These are phyloP conservation scores for Penicillium bovifimosum DNA, from an alignment of 495 filamentous ascomycete species.

Conservation along the genomic window DNA sequence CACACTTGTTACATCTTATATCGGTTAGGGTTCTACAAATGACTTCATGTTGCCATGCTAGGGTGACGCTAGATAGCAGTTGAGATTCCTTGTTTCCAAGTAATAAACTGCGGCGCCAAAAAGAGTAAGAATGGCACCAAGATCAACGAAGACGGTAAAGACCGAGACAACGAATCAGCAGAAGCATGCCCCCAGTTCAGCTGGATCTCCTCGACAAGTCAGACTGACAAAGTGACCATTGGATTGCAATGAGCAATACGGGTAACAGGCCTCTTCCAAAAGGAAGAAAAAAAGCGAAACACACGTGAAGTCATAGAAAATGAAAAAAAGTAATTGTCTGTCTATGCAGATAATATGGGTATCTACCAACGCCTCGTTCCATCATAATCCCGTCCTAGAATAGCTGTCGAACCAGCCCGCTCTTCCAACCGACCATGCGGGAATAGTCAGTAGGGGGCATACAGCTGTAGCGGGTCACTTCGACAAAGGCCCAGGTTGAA, in stretches of 20 bases:
- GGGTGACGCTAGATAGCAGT: neutral
- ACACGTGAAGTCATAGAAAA: slow-evolving; percentile 26
- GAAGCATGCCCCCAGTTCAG: slow-evolving; percentile 15
- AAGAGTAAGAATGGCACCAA: slow-evolving; percentile 5
- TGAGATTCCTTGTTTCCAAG: slow-evolving; percentile 12
- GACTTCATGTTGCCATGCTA: neutral
- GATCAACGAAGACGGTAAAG: slow-evolving; percentile 21
- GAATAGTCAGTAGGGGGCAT: slow-evolving; percentile 14
- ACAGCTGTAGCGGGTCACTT: slow-evolving; percentile 26
- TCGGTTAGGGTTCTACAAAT: neutral
- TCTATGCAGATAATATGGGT: slow-evolving; percentile 41
- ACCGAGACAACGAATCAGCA: slow-evolving; percentile 17
- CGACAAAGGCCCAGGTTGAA: slow-evolving; percentile 35
- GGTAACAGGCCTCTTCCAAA: slow-evolving; percentile 11
- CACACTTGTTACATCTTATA: no score
- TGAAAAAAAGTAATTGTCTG: slow-evolving; percentile 31
- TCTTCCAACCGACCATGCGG: slow-evolving; percentile 21
- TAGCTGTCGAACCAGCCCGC: slow-evolving; percentile 26
- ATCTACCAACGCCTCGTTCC: slow-evolving; percentile 50
- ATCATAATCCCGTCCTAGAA: slow-evolving; percentile 39
- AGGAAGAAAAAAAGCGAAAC: slow-evolving; percentile 22
- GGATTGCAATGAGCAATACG: neutral
- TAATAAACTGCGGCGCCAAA: slow-evolving; percentile 2
- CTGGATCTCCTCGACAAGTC: slow-evolving; percentile 14
- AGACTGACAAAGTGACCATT: slow-evolving; percentile 4